phyloP scores from a whole-genome alignment of 129 eudicot genomes.

The Tagetes erecta region DNA sequence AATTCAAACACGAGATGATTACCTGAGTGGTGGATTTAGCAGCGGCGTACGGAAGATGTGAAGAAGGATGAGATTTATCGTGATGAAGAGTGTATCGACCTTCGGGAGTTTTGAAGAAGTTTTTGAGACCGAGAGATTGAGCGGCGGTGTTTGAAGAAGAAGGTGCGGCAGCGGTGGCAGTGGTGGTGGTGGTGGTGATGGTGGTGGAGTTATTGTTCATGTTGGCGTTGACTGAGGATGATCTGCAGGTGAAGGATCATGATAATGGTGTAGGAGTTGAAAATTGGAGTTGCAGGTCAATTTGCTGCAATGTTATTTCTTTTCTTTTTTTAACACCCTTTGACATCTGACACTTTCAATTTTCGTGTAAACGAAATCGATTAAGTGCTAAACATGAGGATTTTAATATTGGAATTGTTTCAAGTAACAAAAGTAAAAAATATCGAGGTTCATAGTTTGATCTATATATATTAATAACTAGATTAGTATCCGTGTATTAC shows the following conservation, averaged over 20 bases:
- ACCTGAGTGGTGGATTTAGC: slow-evolving; percentile 89
- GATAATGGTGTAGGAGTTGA: slow-evolving; percentile 33
- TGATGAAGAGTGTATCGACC: slow-evolving; percentile 73
- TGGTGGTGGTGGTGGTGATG: slow-evolving; percentile 25
- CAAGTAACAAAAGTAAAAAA: too few relatives aligned
- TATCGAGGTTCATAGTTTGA: too few relatives aligned
- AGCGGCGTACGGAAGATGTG: slow-evolving; percentile 65
- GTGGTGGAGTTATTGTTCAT: slow-evolving; percentile 31
- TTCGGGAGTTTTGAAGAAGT: slow-evolving; percentile 85
- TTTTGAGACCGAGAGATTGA: slow-evolving; percentile 57
- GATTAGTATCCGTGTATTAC: too few relatives aligned
- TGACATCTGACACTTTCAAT: too few relatives aligned
- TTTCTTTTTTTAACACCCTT: too few relatives aligned
- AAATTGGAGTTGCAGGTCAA: slow-evolving; percentile 50
- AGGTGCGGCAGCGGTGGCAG: slow-evolving; percentile 11
- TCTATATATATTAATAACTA: too few relatives aligned
- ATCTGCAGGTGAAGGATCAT: slow-evolving; percentile 28
- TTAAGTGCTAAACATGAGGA: too few relatives aligned
- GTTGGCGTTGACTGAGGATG: slow-evolving; percentile 34
- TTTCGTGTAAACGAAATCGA: too few relatives aligned
- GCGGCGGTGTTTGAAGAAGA: slow-evolving; percentile 35
- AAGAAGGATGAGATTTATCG: slow-evolving; percentile 72
- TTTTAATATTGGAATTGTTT: too few relatives aligned
- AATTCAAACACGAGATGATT: neutral
- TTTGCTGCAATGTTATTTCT: neutral